These are phyloP conservation scores for Russula vinacea DNA, from an alignment of 768 basidiomycete species.

Conservation along the genomic window DNA sequence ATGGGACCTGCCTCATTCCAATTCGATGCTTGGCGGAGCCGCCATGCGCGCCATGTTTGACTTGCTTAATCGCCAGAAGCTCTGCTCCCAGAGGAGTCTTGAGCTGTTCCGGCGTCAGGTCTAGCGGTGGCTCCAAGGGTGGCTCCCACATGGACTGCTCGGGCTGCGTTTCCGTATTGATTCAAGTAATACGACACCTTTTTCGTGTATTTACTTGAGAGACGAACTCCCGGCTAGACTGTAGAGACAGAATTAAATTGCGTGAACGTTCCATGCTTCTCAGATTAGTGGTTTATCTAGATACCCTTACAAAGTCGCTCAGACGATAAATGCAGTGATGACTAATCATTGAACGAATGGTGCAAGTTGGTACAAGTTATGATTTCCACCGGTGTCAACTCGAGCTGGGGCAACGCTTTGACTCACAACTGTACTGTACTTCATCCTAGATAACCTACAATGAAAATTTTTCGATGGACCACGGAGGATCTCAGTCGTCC, in stretches of 20 bases:
- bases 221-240: constrained; percentile 69
- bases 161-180: constrained; percentile 57
- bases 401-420: too few relatives aligned
- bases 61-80: constrained; percentile 53
- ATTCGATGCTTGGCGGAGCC: constrained; percentile 75
- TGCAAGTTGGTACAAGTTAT: too few relatives aligned
- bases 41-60: constrained; percentile 96
- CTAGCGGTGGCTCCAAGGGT: constrained; percentile 45
- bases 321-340: too few relatives aligned
- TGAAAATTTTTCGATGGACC: too few relatives aligned
- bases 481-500: neutral
- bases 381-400: too few relatives aligned
- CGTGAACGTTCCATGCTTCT: constrained; percentile 13
- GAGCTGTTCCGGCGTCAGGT: constrained; percentile 59
- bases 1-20: constrained; percentile 69
- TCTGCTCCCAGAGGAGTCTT: constrained; percentile 64
- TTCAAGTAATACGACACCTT: constrained; percentile 77
- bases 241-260: neutral
- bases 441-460: too few relatives aligned
- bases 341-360: too few relatives aligned
- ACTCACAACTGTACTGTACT: too few relatives aligned
- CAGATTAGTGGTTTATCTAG: neutral
- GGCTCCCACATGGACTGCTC: constrained; percentile 72
- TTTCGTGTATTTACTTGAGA: constrained; percentile 71
- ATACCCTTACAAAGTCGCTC: too few relatives aligned